Evolutionary conservation across 331 rosid species (phyloP), one percentile per base, ranked within the genome.

Genomic region (Erythrophleum ivorense): DNA sequence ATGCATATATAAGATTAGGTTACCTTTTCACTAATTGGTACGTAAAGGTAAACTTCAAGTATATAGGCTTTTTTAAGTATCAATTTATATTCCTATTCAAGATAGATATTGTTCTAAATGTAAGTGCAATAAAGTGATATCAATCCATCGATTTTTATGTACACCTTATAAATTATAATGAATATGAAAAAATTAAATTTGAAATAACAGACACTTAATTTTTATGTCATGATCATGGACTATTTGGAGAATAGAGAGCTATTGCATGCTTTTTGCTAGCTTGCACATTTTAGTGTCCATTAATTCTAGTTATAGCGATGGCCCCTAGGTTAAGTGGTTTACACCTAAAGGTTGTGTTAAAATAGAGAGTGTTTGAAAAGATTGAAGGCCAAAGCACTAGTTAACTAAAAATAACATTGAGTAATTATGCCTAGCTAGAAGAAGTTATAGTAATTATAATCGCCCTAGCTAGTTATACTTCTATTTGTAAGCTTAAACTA

Each of bases 291-390:
- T 1, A 46, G 50, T 9, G n/a, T n/a, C n/a, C n/a, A n/a, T n/a
- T n/a, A n/a, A n/a, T n/a, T n/a, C n/a, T n/a, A n/a, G n/a, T n/a
- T n/a, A n/a, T n/a, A n/a, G 29, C 1, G 5, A 6, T 52, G 57
- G 4, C 57, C 58, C 46, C 7, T 13, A 34, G 29, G 43, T 53
- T 77, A 40, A 34, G 31, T n/a, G 82, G 85, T 77, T 70, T 70
- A 38, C 36, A 71, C 60, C 64, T 69, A 60, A 77, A 82, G 82
- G 45, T 38, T 40, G 21, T 5, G 3, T 31, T 5, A n/a, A 65
- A 68, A 70, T 4, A 38, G 43, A 57, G 58, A 81, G 9, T 16
- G 10, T 46, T 46, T 5, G 57, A 76, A 76, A 46, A 43, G 9
- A 5, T 48, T 24, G 29, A 24, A 24, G n/a, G n/a, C n/a, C n/a